Percentiles rank a stretch among this genome's conserved stretches.
phyloP scores from a whole-genome alignment of 1,284 basidiomycete genomes.

The Malassezia dermatis region DNA sequence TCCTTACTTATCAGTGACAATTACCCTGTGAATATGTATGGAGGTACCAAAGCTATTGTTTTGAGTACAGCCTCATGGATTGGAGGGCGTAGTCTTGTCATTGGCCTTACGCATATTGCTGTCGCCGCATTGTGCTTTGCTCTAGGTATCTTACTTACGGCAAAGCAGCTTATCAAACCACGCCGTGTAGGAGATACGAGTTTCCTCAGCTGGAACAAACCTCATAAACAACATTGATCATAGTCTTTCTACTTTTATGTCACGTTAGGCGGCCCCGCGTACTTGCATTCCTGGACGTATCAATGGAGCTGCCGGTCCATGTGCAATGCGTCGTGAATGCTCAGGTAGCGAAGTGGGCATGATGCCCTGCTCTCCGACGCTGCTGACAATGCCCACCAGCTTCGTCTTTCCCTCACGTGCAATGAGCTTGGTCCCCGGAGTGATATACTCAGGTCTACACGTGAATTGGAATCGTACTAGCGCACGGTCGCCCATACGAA shows the following conservation, averaged over 20 bases:
- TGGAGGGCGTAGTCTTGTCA: slow-evolving; percentile 91
- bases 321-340: neutral
- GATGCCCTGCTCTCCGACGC: slow-evolving; percentile 27
- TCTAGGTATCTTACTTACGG: slow-evolving; percentile 76
- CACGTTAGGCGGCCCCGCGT: neutral
- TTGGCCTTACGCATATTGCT: slow-evolving; percentile 92
- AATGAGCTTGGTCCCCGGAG: slow-evolving; percentile 42
- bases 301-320: neutral
- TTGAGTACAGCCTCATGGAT: slow-evolving; percentile 96
- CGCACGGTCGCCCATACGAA: slow-evolving; percentile 43
- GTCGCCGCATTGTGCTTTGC: slow-evolving; percentile 76
- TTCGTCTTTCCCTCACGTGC: slow-evolving; percentile 43
- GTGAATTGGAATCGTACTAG: slow-evolving; percentile 39
- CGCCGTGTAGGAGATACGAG: slow-evolving; percentile 57
- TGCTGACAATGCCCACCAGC: slow-evolving; percentile 38
- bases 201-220: slow-evolving; percentile 44
- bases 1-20: slow-evolving; percentile 70
- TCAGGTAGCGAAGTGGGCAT: slow-evolving; percentile 2
- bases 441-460: slow-evolving; percentile 35
- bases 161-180: slow-evolving; percentile 82
- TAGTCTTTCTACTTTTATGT: neutral
- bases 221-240: neutral
- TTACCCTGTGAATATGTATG: slow-evolving; percentile 81
- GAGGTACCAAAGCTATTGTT: slow-evolving; percentile 90
- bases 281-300: neutral